Conservation (phyloP, 1,284 basidiomycete species). For the Marasmius tenuissimus region DNA sequence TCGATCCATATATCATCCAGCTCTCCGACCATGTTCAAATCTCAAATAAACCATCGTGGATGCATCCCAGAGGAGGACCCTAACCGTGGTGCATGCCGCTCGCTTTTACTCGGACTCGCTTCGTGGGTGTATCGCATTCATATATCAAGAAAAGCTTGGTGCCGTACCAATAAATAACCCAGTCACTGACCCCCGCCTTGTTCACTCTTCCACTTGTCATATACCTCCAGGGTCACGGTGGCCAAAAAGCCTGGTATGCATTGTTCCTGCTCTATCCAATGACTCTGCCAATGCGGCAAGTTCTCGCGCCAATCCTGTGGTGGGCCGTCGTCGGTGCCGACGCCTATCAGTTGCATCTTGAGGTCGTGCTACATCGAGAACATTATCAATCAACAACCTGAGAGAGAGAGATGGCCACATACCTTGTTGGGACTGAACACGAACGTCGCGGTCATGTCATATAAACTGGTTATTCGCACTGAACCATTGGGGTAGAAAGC, state of each 20-base stretch:
- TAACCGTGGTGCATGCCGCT: too few relatives aligned
- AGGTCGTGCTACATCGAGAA: background rate
- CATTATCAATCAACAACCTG: background rate
- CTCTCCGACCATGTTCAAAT: too few relatives aligned
- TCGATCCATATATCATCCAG: too few relatives aligned
- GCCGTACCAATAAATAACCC: background rate
- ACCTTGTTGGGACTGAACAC: constrained; percentile 60
- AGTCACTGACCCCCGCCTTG: background rate
- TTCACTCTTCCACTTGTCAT: constrained; percentile 53
- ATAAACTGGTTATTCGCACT: constrained; percentile 80
- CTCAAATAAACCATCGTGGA: too few relatives aligned
- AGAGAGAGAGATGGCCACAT: background rate
- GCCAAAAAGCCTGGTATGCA: constrained; percentile 78
- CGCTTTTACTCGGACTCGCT: too few relatives aligned
- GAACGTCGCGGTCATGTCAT: constrained; percentile 69
- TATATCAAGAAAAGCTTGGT: background rate
- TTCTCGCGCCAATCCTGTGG: constrained; percentile 48
- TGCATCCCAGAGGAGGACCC: too few relatives aligned
- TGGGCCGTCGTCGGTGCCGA: constrained; percentile 67
- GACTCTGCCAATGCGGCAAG: constrained; percentile 62
- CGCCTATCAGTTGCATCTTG: constrained; percentile 58
- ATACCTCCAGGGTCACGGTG: constrained; percentile 73
- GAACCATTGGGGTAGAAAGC: constrained; percentile 84
- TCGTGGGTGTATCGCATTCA: background rate
- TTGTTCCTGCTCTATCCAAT: constrained; percentile 72